Base-by-base conservation (phyloP, 78 protist species). In the Dictyostelium purpureum region DNA sequence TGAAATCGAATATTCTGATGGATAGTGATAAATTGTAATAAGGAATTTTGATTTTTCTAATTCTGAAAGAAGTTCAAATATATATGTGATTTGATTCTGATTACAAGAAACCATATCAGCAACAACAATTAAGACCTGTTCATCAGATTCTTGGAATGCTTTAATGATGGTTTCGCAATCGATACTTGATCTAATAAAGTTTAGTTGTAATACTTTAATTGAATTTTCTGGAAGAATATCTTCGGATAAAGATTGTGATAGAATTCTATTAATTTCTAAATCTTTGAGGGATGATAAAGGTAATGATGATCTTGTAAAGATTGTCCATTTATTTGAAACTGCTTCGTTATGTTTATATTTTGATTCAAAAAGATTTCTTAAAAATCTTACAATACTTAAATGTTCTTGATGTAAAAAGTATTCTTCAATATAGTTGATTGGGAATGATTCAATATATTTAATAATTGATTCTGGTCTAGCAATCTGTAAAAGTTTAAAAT, bases 341-440 rank as follows among this genome's bases (percentile, higher is more conserved):
- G 52, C 6, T 14, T 10, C 16, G 2, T 40, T 11, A 28, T 35
- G 24, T 24, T 59, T 4, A 28, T 24, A 57, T 38, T 16, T 37
- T 4, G 21, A n/a, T 9, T 87, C 35, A n/a, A 87, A 61, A 1
- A 87, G 18, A 24, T 38, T 6, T 12, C 40, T 40, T 6, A 87
- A 65, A 71, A 87, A 87, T 45, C 88, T 28, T 6, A 77, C 1
- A 6, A 56, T 61, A 35, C 66, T 87, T 40, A 87, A 87, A 43
- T 87, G 93, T n/a, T 87, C 93, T 45, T 87, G 93, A 21, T 75
- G 28, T 6, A 42, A 7, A 0, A 87, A 24, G 45, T 87, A 87
- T 18, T 87, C 85, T 67, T 74, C 47, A 19, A 77, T 21, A 74
- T 87, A 87, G 2, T 12, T 14, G 1, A 0, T 47, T 9, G 80